These are phyloP conservation scores for Magnusiomyces suaveolens DNA, from an alignment of 1,139 yeast genomes.

Conservation along the genomic window DNA sequence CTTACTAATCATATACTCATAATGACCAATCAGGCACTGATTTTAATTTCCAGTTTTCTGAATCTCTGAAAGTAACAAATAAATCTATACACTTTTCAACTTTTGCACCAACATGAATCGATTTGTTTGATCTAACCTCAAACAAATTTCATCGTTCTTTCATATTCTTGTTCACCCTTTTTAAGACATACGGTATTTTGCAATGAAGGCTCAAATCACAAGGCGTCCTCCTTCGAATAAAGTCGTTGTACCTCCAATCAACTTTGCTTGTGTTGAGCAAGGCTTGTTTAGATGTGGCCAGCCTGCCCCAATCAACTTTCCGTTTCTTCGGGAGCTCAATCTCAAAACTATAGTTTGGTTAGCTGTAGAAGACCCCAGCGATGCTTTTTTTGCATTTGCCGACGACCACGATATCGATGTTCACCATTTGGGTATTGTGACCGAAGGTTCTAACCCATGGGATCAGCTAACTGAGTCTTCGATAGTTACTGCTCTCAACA, in stretches of 20 bases:
- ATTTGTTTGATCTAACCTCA: too few relatives aligned
- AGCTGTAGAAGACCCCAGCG: slow-evolving; percentile 92
- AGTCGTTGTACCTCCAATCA: slow-evolving; percentile 82
- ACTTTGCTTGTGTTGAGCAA: slow-evolving; percentile 89
- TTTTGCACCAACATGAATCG: too few relatives aligned
- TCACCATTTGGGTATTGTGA: slow-evolving; percentile 47
- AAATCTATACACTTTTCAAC: too few relatives aligned
- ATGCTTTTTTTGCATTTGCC: slow-evolving; percentile 73
- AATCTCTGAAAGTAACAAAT: too few relatives aligned
- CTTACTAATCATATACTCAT: too few relatives aligned
- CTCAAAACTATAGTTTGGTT: slow-evolving; percentile 83
- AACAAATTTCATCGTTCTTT: too few relatives aligned
- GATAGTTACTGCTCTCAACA: slow-evolving; percentile 66
- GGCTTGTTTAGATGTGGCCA: slow-evolving; percentile 84
- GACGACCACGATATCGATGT: slow-evolving; percentile 57
- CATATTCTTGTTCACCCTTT: too few relatives aligned
- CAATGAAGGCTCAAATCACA: slow-evolving; percentile 2
- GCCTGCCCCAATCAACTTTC: slow-evolving; percentile 90
- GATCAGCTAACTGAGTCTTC: slow-evolving; percentile 86
- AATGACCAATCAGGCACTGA: too few relatives aligned
- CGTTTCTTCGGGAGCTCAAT: slow-evolving; percentile 64
- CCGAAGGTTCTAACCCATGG: slow-evolving; percentile 84
- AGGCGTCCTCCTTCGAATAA: slow-evolving; percentile 22
- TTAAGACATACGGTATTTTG: too few relatives aligned
- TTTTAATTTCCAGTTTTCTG: too few relatives aligned